Percentiles rank a stretch among this genome's conserved stretches.
These are phyloP conservation scores for Malassezia sp. DNA, from an alignment of 1,284 basidiomycete genomes.

Conservation along the genomic window DNA sequence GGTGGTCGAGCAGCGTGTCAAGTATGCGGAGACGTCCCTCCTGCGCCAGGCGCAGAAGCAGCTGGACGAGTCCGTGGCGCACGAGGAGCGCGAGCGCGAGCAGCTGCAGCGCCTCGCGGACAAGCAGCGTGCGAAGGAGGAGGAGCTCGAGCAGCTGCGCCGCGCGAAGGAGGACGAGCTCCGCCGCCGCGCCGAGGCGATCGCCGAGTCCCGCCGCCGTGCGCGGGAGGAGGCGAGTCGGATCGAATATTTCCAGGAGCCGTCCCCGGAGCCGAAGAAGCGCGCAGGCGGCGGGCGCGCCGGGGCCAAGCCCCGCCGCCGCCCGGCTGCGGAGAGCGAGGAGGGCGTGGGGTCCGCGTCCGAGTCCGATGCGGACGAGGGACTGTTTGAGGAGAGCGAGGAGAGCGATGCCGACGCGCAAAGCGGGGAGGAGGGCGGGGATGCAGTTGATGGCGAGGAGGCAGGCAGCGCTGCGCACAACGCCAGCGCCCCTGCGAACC, in stretches of 20 bases:
- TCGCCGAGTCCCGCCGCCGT: conserved; percentile 30
- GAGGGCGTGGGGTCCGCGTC: conserved; percentile 5
- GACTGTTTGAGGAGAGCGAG: conserved; percentile 19
- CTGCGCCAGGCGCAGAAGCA: conserved; percentile 23
- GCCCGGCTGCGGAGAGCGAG: conserved; percentile 13
- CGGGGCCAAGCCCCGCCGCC: conserved; percentile 12
- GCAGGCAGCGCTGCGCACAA: conserved; percentile 12
- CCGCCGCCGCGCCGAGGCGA: conserved; percentile 27
- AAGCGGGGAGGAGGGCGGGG: conserved; percentile 20
- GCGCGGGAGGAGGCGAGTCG: conserved; percentile 32
- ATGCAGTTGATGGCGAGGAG: conserved; percentile 4
- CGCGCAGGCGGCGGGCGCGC: conserved; percentile 18
- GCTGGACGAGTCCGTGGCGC: conserved; percentile 26
- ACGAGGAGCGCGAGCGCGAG: conserved; percentile 26
- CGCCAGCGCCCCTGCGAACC: conserved; percentile 5
- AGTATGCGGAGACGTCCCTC: conserved; percentile 37
- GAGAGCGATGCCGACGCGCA: conserved; percentile 11
- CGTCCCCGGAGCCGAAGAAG: conserved; percentile 20
- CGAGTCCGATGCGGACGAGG: conserved; percentile 21
- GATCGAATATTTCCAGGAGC: conserved; percentile 34
- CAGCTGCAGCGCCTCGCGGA: conserved; percentile 25
- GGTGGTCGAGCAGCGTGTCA: conserved; percentile 40
- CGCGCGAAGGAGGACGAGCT: conserved; percentile 32
- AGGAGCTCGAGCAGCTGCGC: conserved; percentile 26
- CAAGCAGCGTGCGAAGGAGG: conserved; percentile 30